These are phyloP conservation scores for Neotropicomus parvogracilis DNA, from an alignment of 1,284 basidiomycete genomes.

Conservation along the genomic window DNA sequence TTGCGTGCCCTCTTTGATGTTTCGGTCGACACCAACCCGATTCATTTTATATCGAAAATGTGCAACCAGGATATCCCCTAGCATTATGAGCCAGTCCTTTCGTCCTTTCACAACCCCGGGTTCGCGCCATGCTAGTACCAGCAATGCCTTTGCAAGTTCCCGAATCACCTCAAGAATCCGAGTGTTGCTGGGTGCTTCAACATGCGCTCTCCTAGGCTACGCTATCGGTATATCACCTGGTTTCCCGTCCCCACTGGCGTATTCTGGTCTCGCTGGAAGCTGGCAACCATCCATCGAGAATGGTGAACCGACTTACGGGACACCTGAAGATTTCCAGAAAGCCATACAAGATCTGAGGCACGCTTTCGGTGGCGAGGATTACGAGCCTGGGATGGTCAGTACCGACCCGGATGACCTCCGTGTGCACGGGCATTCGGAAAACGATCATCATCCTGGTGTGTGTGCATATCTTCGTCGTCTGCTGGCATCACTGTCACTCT, in stretches of 20 bases:
- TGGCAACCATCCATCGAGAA: background rate
- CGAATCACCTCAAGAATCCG: conserved; percentile 6
- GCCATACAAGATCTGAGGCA: conserved; percentile 48
- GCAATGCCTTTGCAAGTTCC: background rate
- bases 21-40: conserved; percentile 12
- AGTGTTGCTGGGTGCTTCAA: conserved; percentile 21
- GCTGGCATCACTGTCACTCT: background rate
- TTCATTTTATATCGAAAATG: background rate
- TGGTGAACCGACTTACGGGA: conserved; percentile 38
- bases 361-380: conserved; percentile 32
- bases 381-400: conserved; percentile 38
- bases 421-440: conserved; percentile 55
- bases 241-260: conserved; percentile 7
- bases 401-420: conserved; percentile 53
- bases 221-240: conserved; percentile 15
- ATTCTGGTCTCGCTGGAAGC: conserved; percentile 4
- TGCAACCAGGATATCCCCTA: background rate
- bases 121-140: conserved; percentile 15
- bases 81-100: background rate
- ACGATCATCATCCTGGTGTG: conserved; percentile 58
- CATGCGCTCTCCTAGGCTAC: conserved; percentile 28
- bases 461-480: background rate
- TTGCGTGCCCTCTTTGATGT: conserved; percentile 10
- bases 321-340: conserved; percentile 46
- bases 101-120: background rate